phyloP scores from a whole-genome alignment of 352 stramenopile species.

The Globisporangium solare region DNA sequence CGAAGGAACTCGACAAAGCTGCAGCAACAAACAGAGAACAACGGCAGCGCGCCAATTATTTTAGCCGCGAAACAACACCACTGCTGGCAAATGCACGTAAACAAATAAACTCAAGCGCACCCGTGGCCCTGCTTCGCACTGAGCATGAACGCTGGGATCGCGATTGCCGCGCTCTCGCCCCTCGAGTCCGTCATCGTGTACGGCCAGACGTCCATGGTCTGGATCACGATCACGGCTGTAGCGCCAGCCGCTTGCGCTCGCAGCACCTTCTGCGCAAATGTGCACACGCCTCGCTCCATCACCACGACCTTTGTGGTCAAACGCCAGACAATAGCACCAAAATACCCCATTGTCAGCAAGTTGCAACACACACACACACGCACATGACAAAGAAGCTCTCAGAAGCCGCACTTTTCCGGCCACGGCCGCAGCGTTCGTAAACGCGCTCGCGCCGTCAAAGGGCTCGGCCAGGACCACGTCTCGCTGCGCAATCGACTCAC shows the following conservation, averaged over 20 bases:
- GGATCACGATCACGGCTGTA: conserved; percentile 57
- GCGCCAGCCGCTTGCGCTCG: conserved; percentile 55
- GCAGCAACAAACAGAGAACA: neutral
- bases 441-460: conserved; percentile 43
- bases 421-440: conserved; percentile 35
- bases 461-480: conserved; percentile 48
- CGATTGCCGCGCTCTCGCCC: conserved; percentile 46
- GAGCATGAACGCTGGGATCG: conserved; percentile 79
- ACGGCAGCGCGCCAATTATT: neutral
- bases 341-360: no score
- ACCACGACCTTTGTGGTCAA: conserved; percentile 50
- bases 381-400: no score
- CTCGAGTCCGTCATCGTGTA: conserved; percentile 84
- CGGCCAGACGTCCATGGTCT: conserved; percentile 72
- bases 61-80: neutral
- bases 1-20: conserved; percentile 65
- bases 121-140: conserved; percentile 61
- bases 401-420: conserved; percentile 47
- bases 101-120: conserved; percentile 21
- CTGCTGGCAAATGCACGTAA: no score
- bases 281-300: conserved; percentile 63
- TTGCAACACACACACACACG: no score
- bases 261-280: conserved; percentile 71
- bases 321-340: neutral
- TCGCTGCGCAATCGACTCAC: conserved; percentile 39